Evolutionary conservation across 306 rosid genomes (phyloP).

Genomic region (Datisca glomerata): DNA sequence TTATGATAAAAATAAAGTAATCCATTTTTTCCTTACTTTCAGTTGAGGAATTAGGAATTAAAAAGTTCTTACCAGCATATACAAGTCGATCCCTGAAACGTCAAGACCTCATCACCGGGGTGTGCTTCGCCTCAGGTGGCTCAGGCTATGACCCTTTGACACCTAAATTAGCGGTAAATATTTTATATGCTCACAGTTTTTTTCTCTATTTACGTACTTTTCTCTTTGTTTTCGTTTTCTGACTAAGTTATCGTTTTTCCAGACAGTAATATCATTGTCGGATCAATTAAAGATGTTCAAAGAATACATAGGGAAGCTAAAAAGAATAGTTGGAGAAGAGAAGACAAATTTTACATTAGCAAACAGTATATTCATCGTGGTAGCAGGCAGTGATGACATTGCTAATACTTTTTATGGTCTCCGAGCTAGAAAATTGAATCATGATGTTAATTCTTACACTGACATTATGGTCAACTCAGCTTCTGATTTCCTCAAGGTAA

Average conservation of each 20-base stretch:
- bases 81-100: slow-evolving; percentile 39
- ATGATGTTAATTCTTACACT: slow-evolving; percentile 38
- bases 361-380: slow-evolving; percentile 39
- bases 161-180: slow-evolving; percentile 26
- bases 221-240: slow-evolving; percentile 4
- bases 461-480: slow-evolving; percentile 45
- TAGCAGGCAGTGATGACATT: slow-evolving; percentile 52
- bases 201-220: not conserved
- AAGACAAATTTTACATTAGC: slow-evolving; percentile 21
- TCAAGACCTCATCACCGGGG: slow-evolving; percentile 63
- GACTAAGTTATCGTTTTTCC: no score
- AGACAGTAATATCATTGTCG: slow-evolving; percentile 44
- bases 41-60: slow-evolving; percentile 53
- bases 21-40: not conserved
- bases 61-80: slow-evolving; percentile 46
- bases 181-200: not conserved
- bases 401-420: slow-evolving; percentile 46
- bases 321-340: slow-evolving; percentile 28
- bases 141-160: slow-evolving; percentile 73
- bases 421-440: slow-evolving; percentile 23
- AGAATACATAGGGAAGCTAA: slow-evolving; percentile 34
- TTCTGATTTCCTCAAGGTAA: slow-evolving; percentile 37
- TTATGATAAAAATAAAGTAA: not conserved
- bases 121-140: slow-evolving; percentile 63
- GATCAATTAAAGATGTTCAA: slow-evolving; percentile 45